phyloP scores from a whole-genome alignment of 2,329 filamentous ascomycete species.

The Nemania abortiva region DNA sequence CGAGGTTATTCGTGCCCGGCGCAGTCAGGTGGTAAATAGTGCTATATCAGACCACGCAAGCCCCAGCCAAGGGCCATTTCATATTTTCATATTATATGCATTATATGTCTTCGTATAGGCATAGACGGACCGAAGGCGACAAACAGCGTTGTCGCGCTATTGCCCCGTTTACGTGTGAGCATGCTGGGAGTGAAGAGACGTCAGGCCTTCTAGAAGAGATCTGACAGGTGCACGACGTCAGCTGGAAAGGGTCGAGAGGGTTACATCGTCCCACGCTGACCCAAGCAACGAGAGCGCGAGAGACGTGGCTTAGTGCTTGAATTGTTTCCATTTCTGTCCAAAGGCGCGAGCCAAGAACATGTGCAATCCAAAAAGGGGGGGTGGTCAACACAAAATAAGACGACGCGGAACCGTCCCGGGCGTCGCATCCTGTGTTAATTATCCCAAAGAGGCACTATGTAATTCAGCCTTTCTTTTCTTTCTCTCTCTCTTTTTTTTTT shows the following conservation, averaged over 20 bases:
- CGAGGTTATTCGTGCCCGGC: not conserved
- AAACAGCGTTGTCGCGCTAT: not conserved
- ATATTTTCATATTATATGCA: not conserved
- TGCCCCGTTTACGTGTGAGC: too few relatives aligned
- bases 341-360: too few relatives aligned
- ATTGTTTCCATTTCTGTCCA: not conserved
- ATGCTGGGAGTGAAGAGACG: not conserved
- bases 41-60: not conserved
- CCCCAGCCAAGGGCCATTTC: not conserved
- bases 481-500: too few relatives aligned
- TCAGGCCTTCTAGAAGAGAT: constrained; percentile 15
- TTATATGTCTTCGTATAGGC: not conserved
- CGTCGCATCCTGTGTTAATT: too few relatives aligned
- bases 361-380: not conserved
- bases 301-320: not conserved
- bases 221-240: not conserved
- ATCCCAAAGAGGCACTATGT: too few relatives aligned
- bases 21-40: not conserved
- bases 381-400: too few relatives aligned
- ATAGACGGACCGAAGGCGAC: not conserved
- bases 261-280: constrained; percentile 10
- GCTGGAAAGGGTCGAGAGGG: not conserved
- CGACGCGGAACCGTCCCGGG: too few relatives aligned
- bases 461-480: too few relatives aligned
- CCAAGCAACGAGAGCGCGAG: not conserved